Evolutionary conservation across 1,139 yeast species (phyloP), one percentile per base, ranked within the genome.

Genomic region (Hyphopichia buzzinii): DNA sequence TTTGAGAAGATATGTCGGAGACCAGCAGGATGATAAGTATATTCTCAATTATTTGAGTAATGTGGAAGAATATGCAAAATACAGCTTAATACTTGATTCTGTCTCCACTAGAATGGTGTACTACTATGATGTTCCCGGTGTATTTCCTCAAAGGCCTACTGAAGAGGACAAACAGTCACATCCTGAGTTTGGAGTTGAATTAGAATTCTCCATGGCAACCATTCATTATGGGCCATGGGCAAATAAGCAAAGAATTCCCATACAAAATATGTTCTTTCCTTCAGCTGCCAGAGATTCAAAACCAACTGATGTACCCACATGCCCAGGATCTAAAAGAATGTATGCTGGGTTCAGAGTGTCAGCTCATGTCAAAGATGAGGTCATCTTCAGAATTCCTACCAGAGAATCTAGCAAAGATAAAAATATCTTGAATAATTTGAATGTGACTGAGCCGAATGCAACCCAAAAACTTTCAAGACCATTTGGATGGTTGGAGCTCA

Each of bases 191-290:
- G 92, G 90, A 0, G 51, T 82, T 4, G 84, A 84, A 39, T 39
- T 89, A 13, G 70, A 67, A 14, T 49, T 88, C 4, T 71, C 75
- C 1, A 73, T 76, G 42, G 81, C 90, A 0, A 81, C 87, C 0
- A 64, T 88, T 1, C 84, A 84, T 47, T 90, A 87, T 52, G 98
- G 98, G 0, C 95, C 98, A 0, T 90, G 97, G 97, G 85, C 97
- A 0, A 95, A 90, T 42, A 77, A 90, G 31, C 95, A 92, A 55
- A 57, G 96, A 16, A 71, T 72, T 2, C 77, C 82, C 1, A 52
- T 90, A 8, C 92, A 84, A 42, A 62, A 68, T 8, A 64, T 81
- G 63, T 64, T 92, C 28, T 78, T 83, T 42, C 98, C 98, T 0
- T 57, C 75, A 0, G 57, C 80, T 6, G 78, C 85, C 23, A 63